Evolutionary conservation across 1,139 yeast species (phyloP).

Genomic region (Tardiomyces depauwii): DNA sequence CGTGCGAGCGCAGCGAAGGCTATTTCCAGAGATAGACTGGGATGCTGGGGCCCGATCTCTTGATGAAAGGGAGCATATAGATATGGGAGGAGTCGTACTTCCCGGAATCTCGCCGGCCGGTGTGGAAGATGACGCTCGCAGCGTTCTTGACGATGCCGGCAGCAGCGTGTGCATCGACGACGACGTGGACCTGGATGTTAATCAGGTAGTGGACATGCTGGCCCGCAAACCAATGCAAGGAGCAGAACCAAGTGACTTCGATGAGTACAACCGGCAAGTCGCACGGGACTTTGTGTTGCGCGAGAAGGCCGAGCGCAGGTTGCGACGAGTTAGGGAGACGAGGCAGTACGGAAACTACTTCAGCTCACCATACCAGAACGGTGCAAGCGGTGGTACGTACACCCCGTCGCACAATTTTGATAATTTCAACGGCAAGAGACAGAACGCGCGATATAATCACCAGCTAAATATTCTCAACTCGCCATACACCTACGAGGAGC

Average conservation of each 20-base stretch:
- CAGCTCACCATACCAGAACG: constrained; percentile 6
- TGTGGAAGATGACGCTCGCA: neutral
- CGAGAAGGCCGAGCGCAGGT: constrained; percentile 16
- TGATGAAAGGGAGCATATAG: neutral
- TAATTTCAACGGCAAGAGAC: constrained; percentile 9
- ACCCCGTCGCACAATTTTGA: constrained; percentile 15
- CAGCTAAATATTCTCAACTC: neutral
- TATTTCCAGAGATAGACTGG: neutral
- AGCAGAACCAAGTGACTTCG: constrained; percentile 25
- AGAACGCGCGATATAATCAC: neutral
- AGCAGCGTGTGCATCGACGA: constrained; percentile 24
- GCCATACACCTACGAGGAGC: constrained; percentile 11
- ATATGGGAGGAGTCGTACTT: neutral
- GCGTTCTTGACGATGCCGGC: constrained; percentile 19
- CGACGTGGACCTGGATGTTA: constrained; percentile 18
- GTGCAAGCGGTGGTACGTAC: constrained; percentile 6
- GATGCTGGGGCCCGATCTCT: neutral
- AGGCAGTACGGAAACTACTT: constrained; percentile 19
- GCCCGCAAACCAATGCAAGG: constrained; percentile 2
- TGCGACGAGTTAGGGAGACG: constrained; percentile 12
- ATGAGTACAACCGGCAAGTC: constrained; percentile 26
- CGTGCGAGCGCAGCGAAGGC: neutral
- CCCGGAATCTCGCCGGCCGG: neutral
- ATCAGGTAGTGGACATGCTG: constrained; percentile 9
- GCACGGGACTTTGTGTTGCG: constrained; percentile 26